Base-by-base conservation (phyloP, 192 early-diverging fungal species). In the Diversispora eburnea region DNA sequence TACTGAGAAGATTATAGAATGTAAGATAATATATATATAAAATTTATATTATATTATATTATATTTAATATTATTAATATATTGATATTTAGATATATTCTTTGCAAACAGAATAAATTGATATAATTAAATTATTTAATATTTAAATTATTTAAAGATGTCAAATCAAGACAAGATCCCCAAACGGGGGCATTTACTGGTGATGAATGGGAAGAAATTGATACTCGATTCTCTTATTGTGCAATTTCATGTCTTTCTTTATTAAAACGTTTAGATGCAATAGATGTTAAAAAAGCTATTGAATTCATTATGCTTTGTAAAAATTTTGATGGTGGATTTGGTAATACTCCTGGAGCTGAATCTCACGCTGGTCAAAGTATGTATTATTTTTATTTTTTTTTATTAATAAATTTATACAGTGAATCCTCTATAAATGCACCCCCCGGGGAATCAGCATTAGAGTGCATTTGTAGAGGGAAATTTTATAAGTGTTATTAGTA, bases 251-350 rank as follows among this genome's bases (percentile, higher is more conserved):
- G 88, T 13, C 78, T 95, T 49, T 91, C 90, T n/a, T 79, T 98
- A 56, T 77, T 99, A 22, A 87, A 84, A 19, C 76, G 88, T 7
- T 75, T 94, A 47, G 87, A 91, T 42, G 80, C 80, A 5, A 45
- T 90, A 42, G 77, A 88, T 60, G 59, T 91, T 19, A 55, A 77
- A 25, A 88, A 85, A 25, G 86, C 91, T 2, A 88, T 92, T 4
- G 83, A 84, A 45, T 98, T 88, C 74, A 81, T 98, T 33, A 72
- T 87, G 5, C 33, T 75, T 19, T 96, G 96, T 75, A 90, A 88
- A 70, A 99, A 99, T 82, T 97, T 94, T 82, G 96, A 99, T 79
- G 97, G 97, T 51, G 97, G 94, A 12, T 99, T 93, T 77, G 97
- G 97, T 8, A 94, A 84, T 63, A 81, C 84, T 25, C 94, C 94